Conservation (phyloP, 2,329 filamentous ascomycete species). For the Fusarium decemcellulare region DNA sequence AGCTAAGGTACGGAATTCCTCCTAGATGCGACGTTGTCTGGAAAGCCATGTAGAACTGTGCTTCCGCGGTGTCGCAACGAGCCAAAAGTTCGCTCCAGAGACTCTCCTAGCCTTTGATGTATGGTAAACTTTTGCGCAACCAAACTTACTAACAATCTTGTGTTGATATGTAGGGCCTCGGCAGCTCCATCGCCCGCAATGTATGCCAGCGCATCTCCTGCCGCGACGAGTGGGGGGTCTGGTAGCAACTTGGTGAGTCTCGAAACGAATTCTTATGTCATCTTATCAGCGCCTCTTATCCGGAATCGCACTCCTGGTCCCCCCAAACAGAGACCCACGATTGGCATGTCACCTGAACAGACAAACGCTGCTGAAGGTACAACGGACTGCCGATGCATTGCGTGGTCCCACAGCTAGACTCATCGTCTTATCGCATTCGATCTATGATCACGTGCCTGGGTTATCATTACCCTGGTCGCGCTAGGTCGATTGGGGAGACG, state of each 20-base stretch:
- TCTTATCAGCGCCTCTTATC: constrained; percentile 18
- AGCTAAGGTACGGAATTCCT: constrained; percentile 59
- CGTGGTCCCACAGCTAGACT: constrained; percentile 7
- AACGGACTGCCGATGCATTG: constrained; percentile 20
- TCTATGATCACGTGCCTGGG: constrained; percentile 49
- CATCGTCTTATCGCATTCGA: constrained; percentile 39
- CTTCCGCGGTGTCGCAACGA: no score
- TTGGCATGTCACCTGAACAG: constrained; percentile 14
- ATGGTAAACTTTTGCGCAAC: constrained; percentile 19
- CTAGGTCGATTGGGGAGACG: constrained; percentile 41
- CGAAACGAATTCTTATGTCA: constrained; percentile 22
- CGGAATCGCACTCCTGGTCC: constrained; percentile 16
- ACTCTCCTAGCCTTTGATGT: neutral
- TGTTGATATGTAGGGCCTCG: constrained; percentile 34
- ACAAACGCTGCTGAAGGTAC: constrained; percentile 1
- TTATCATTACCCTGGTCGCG: constrained; percentile 38
- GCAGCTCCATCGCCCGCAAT: constrained; percentile 41
- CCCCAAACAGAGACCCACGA: constrained; percentile 2
- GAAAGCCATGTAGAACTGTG: constrained; percentile 3
- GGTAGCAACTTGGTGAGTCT: constrained; percentile 58
- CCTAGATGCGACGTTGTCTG: constrained; percentile 1
- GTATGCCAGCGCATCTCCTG: constrained; percentile 53
- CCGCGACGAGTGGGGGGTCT: constrained; percentile 57
- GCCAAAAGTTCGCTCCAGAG: no score
- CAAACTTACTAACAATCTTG: constrained; percentile 34